These are phyloP conservation scores for Fusarium cicatricum DNA, from an alignment of 2,329 filamentous ascomycete genomes.

Conservation along the genomic window DNA sequence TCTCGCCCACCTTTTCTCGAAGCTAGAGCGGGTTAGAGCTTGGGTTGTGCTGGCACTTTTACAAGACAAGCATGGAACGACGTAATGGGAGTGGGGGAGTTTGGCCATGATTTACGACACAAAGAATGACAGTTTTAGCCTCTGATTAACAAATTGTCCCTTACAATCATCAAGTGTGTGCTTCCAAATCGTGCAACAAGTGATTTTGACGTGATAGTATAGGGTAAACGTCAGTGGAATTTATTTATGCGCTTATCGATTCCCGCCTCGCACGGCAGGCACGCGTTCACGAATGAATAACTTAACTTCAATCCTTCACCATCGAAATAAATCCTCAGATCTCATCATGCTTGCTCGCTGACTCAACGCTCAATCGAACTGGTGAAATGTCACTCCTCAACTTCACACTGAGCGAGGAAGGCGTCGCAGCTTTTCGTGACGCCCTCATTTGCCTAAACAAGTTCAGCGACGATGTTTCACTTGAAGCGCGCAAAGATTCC, in stretches of 20 bases:
- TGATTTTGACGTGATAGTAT: not conserved
- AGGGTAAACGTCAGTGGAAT: conserved; percentile 18
- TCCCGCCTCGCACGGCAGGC: conserved; percentile 4
- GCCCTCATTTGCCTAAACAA: conserved; percentile 77
- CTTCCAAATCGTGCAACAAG: not conserved
- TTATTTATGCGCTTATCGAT: conserved; percentile 9
- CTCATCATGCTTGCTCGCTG: not conserved
- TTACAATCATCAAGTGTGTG: not conserved
- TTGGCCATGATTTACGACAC: not conserved
- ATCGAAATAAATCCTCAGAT: not conserved
- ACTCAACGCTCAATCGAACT: not conserved
- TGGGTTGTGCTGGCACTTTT: not conserved
- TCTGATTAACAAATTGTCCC: conserved; percentile 10
- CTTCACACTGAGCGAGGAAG: conserved; percentile 78
- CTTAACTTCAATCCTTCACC: not conserved
- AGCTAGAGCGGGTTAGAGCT: too few species aligned
- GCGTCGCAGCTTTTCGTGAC: conserved; percentile 75
- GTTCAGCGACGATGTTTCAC: conserved; percentile 80
- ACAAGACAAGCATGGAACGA: conserved; percentile 18
- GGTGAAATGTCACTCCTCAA: conserved; percentile 66
- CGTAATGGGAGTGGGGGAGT: conserved; percentile 16
- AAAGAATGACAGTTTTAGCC: conserved; percentile 1
- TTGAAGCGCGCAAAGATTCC: conserved; percentile 75
- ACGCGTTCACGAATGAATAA: conserved; percentile 18
- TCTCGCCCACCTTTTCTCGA: too few species aligned